Conservation (phyloP, 805 yeast species). For the Wickerhamomyces pijperi region DNA sequence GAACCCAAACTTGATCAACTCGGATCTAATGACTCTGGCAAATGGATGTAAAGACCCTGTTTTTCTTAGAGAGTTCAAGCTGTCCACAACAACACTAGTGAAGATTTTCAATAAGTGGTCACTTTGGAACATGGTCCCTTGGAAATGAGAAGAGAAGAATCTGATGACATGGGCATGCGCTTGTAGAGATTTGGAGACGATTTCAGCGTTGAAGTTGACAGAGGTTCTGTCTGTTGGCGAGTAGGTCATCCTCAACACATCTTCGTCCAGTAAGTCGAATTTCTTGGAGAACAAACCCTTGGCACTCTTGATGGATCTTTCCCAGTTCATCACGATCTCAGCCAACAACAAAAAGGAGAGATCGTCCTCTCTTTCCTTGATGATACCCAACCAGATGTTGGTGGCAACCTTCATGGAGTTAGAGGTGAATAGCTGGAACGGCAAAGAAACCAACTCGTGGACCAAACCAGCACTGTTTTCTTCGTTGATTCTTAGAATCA, state of each 20-base stretch:
- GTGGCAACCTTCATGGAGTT: slow-evolving; percentile 52
- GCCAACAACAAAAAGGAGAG: slow-evolving; percentile 50
- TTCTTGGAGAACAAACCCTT: slow-evolving; percentile 55
- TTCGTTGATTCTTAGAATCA: slow-evolving; percentile 24
- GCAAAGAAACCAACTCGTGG: slow-evolving; percentile 47
- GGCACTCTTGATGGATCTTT: slow-evolving; percentile 42
- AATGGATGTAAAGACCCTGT: slow-evolving; percentile 75
- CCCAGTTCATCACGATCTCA: slow-evolving; percentile 64
- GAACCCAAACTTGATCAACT: slow-evolving; percentile 56
- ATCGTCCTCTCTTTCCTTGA: slow-evolving; percentile 51
- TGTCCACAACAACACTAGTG: slow-evolving; percentile 45
- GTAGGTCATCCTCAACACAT: slow-evolving; percentile 73
- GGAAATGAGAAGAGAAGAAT: slow-evolving; percentile 65
- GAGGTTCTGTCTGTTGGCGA: slow-evolving; percentile 65
- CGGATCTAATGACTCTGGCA: slow-evolving; percentile 66
- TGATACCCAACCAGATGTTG: slow-evolving; percentile 71
- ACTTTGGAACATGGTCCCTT: slow-evolving; percentile 67
- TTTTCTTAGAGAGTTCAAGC: slow-evolving; percentile 33
- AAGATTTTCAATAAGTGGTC: slow-evolving; percentile 59
- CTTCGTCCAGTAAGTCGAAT: slow-evolving; percentile 47
- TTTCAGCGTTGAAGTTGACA: slow-evolving; percentile 39
- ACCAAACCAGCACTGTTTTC: slow-evolving; percentile 27
- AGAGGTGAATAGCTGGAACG: slow-evolving; percentile 57
- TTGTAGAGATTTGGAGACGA: slow-evolving; percentile 37
- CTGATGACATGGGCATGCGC: slow-evolving; percentile 64